phyloP scores from a whole-genome alignment of 495 filamentous ascomycete species.

The Neurospora cerealis region DNA sequence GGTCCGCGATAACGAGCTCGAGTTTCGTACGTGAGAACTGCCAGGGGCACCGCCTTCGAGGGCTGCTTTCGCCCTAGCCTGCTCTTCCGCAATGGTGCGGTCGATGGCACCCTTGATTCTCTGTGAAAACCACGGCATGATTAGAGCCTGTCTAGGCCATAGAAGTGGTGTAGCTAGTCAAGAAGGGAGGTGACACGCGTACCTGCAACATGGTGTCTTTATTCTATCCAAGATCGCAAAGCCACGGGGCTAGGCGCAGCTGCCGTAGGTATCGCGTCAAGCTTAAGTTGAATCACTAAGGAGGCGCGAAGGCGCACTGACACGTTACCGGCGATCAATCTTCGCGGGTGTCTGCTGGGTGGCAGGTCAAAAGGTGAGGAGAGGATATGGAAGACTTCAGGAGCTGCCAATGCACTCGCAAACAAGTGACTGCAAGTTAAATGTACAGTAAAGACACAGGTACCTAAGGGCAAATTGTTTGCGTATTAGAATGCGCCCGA shows the following conservation, averaged over 20 bases:
- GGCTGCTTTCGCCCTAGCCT: slow-evolving; percentile 56
- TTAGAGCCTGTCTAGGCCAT: not conserved
- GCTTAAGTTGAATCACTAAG: not conserved
- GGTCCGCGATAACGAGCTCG: slow-evolving; percentile 34
- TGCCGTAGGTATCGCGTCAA: not conserved
- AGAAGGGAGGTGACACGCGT: slow-evolving; percentile 8
- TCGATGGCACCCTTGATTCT: slow-evolving; percentile 81
- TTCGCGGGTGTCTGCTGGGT: not conserved
- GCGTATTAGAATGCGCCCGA: not conserved
- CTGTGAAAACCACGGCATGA: slow-evolving; percentile 30
- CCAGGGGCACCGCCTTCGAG: slow-evolving; percentile 28
- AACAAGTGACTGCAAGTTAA: not conserved
- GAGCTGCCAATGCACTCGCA: not conserved
- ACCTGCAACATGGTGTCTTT: slow-evolving; percentile 39
- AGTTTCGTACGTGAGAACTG: slow-evolving; percentile 40
- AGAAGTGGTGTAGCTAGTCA: not conserved
- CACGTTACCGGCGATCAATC: not conserved
- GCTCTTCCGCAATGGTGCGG: slow-evolving; percentile 78
- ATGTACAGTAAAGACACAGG: not conserved
- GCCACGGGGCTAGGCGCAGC: not conserved
- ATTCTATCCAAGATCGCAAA: not conserved
- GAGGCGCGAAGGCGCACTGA: not conserved
- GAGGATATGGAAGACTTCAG: not conserved
- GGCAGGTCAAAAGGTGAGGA: not conserved
- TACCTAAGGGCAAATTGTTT: not conserved